Percentiles rank a stretch among this genome's conserved stretches.
These are phyloP conservation scores for Aspergillus pseudonomiae DNA, from an alignment of 2,329 filamentous ascomycete genomes.

Conservation along the genomic window DNA sequence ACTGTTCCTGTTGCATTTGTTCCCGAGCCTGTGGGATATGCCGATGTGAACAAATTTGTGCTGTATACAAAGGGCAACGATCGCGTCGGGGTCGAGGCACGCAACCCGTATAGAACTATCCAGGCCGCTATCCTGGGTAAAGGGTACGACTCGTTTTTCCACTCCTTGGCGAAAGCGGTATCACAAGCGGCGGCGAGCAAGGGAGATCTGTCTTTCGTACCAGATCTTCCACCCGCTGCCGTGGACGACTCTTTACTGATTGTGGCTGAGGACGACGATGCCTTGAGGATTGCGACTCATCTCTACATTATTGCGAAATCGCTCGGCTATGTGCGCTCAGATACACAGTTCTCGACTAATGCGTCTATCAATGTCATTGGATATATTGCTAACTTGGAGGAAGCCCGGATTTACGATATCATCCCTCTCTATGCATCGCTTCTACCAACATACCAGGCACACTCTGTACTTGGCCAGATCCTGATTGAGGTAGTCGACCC, in stretches of 20 bases:
- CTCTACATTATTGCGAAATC: constrained; percentile 67
- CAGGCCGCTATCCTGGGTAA: constrained; percentile 48
- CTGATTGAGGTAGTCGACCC: constrained; percentile 71
- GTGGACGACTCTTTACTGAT: constrained; percentile 53
- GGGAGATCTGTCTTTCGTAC: constrained; percentile 36
- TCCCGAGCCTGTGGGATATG: constrained; percentile 56
- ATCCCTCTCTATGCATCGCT: constrained; percentile 88
- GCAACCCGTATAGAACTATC: constrained; percentile 49
- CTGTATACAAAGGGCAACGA: constrained; percentile 39
- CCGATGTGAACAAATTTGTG: constrained; percentile 43
- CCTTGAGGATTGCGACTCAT: constrained; percentile 71
- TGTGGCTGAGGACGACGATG: constrained; percentile 55
- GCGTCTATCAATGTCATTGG: constrained; percentile 65
- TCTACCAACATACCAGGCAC: constrained; percentile 65
- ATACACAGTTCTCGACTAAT: constrained; percentile 66
- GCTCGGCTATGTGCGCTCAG: constrained; percentile 54
- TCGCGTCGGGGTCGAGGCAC: constrained; percentile 41
- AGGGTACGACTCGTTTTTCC: constrained; percentile 46
- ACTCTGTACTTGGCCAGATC: constrained; percentile 74
- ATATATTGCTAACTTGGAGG: constrained; percentile 79
- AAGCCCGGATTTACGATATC: constrained; percentile 72
- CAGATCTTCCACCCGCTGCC: constrained; percentile 50
- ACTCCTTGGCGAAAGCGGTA: constrained; percentile 43
- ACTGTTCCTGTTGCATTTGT: constrained; percentile 58
- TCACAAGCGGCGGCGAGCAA: constrained; percentile 36